Evolutionary conservation across 768 basidiomycete species (phyloP).

Genomic region (Solioccasus polychromus): DNA sequence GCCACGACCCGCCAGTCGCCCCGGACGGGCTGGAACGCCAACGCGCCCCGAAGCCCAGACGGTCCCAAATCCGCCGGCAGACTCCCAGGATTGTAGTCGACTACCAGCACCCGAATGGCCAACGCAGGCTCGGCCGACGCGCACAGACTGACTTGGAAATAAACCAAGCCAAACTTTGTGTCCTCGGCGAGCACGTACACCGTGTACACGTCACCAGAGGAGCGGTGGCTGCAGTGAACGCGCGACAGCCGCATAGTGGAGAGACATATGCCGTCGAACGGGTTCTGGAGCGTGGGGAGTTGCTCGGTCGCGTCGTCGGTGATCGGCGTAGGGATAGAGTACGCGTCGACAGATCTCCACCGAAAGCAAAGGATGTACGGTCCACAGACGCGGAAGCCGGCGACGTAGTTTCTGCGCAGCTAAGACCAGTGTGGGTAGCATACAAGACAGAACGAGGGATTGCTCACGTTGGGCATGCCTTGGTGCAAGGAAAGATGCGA

Average conservation of each 20-base stretch:
- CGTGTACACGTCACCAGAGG: conserved; percentile 34
- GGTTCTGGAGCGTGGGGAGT: conserved; percentile 16
- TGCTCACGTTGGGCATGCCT: conserved; percentile 28
- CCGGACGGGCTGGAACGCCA: not conserved
- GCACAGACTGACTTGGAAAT: conserved; percentile 34
- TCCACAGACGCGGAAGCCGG: conserved; percentile 43
- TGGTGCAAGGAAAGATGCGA: conserved; percentile 17
- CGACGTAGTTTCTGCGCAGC: conserved; percentile 31
- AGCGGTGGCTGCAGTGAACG: conserved; percentile 25
- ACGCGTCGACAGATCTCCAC: conserved; percentile 46
- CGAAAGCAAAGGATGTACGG: conserved; percentile 51
- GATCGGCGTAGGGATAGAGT: conserved; percentile 9
- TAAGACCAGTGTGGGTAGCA: conserved; percentile 5
- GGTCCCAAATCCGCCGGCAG: conserved; percentile 7
- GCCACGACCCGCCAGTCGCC: not conserved
- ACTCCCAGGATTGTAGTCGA: no score
- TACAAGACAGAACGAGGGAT: not conserved
- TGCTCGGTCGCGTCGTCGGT: not conserved
- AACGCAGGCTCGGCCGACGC: conserved; percentile 30
- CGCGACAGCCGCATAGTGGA: conserved; percentile 38
- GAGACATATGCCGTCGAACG: conserved; percentile 28
- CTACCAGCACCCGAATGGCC: no score
- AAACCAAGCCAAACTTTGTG: conserved; percentile 41
- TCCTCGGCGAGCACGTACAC: conserved; percentile 39
- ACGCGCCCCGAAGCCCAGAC: conserved; percentile 10